Conservation (phyloP, 2,329 filamentous ascomycete genomes). For the Penicillium corylophilum region DNA sequence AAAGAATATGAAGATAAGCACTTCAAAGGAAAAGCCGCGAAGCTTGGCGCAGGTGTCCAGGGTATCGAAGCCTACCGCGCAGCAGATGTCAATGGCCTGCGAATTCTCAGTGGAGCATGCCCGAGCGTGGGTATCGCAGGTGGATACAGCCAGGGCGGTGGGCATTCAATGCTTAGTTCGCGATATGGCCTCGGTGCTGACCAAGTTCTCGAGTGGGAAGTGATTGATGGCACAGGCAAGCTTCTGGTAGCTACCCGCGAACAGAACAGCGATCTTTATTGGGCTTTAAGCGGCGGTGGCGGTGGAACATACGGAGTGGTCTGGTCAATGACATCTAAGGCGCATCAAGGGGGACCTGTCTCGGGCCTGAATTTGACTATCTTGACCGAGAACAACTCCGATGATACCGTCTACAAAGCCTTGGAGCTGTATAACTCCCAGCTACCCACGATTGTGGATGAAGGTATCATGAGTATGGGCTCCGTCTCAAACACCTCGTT, state of each 20-base stretch:
- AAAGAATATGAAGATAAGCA: slow-evolving; percentile 32
- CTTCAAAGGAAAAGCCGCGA: slow-evolving; percentile 53
- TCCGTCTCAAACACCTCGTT: slow-evolving; percentile 11
- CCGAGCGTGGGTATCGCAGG: slow-evolving; percentile 58
- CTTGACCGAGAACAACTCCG: slow-evolving; percentile 28
- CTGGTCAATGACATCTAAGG: slow-evolving; percentile 53
- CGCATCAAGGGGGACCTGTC: slow-evolving; percentile 45
- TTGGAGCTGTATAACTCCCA: slow-evolving; percentile 12
- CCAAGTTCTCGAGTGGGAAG: slow-evolving; percentile 55
- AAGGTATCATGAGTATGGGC: slow-evolving; percentile 10
- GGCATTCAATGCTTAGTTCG: slow-evolving; percentile 54
- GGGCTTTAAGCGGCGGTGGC: slow-evolving; percentile 61
- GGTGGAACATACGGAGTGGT: slow-evolving; percentile 60
- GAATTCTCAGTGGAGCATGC: slow-evolving; percentile 55
- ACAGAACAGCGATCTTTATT: slow-evolving; percentile 58
- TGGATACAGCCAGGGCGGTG: slow-evolving; percentile 60
- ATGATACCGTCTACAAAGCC: slow-evolving; percentile 47
- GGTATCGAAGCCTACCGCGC: slow-evolving; percentile 50
- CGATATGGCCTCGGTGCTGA: slow-evolving; percentile 59
- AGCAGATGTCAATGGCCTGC: slow-evolving; percentile 46
- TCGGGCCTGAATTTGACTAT: slow-evolving; percentile 49
- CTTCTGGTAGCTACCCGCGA: slow-evolving; percentile 51
- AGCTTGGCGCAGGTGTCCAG: slow-evolving; percentile 54
- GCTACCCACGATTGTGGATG: slow-evolving; percentile 7
- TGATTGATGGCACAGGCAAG: slow-evolving; percentile 53